phyloP scores from a whole-genome alignment of 768 basidiomycete species.

The Leccinum ochraceum region DNA sequence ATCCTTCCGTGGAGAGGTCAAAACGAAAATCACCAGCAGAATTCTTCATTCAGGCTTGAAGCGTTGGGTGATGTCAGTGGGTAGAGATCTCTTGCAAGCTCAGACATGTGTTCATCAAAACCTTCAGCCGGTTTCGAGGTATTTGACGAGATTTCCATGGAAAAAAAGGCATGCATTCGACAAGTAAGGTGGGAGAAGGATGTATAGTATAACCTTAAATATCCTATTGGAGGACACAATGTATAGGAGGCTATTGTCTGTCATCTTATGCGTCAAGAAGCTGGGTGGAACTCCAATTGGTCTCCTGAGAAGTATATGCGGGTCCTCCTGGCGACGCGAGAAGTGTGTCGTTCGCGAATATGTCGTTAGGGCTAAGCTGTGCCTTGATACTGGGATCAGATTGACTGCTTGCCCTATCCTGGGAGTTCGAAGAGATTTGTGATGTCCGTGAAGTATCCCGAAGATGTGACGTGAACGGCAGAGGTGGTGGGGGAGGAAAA shows the following conservation, averaged over 20 bases:
- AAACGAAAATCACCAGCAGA: too few species aligned
- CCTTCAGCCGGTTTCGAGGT: not conserved
- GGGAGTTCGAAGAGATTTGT: constrained; percentile 3
- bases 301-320: constrained; percentile 5
- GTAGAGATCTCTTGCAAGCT: too few species aligned
- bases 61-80: too few species aligned
- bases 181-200: not conserved
- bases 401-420: constrained; percentile 3
- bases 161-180: not conserved
- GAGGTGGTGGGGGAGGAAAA: constrained; percentile 2
- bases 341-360: constrained; percentile 11
- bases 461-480: not conserved
- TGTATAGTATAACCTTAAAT: constrained; percentile 7
- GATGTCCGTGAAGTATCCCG: constrained; percentile 1
- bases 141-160: constrained; percentile 13
- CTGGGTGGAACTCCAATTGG: not conserved
- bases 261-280: not conserved
- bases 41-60: too few species aligned
- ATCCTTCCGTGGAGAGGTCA: too few species aligned
- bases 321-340: constrained; percentile 1
- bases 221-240: constrained; percentile 2
- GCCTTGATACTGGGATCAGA: constrained; percentile 8
- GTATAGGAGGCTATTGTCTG: not conserved
- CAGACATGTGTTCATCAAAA: too few species aligned
- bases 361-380: constrained; percentile 11